Evolutionary conservation across 441 rosid species (phyloP), one percentile per base, ranked within the genome.

Genomic region (Jatropha podagrica): DNA sequence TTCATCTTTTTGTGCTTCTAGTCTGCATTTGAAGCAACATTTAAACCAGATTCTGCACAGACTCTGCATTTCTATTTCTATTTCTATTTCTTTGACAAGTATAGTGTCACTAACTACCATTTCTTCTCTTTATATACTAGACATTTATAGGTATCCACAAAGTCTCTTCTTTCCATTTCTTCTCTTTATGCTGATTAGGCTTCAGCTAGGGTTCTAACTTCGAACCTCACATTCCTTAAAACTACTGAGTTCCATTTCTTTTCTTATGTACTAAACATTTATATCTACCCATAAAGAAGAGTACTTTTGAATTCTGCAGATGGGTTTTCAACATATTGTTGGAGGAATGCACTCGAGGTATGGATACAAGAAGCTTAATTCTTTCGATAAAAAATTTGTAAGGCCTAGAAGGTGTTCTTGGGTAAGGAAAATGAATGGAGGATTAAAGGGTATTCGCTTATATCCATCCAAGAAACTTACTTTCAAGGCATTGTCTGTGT

Each of bases 361-460:
- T 17, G 77, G 76, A 17, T 82, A 87, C 62, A 67, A 77, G 78
- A 81, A 74, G 86, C 87, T 88, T 5, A 46, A 3, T 26, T 56
- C 5, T 11, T 56, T 15, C 3, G 80, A 78, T 13, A 82, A 81
- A 49, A 73, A 49, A 15, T 17, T 68, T 38, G 77, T n/a, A 23
- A 85, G 82, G 77, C 59, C 74, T 6, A 72, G 79, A 27, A 62
- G 65, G 38, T 71, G 78, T 78, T 55, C 71, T 23, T 77, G 83
- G 87, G 63, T 80, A 76, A 85, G 73, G 87, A 78, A 74, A 56
- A 74, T 72, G 71, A 83, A 81, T 5, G 86, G 87, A 58, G 68
- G 81, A 67, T 32, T 77, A 0, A 84, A 74, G 83, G 88, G 88
- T 10, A 27, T 88, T 17, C 78, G 90, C 5, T 65, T 84, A 71